Base-by-base conservation (phyloP, 192 early-diverging fungal genomes). In the Cladochytrium replicatum region DNA sequence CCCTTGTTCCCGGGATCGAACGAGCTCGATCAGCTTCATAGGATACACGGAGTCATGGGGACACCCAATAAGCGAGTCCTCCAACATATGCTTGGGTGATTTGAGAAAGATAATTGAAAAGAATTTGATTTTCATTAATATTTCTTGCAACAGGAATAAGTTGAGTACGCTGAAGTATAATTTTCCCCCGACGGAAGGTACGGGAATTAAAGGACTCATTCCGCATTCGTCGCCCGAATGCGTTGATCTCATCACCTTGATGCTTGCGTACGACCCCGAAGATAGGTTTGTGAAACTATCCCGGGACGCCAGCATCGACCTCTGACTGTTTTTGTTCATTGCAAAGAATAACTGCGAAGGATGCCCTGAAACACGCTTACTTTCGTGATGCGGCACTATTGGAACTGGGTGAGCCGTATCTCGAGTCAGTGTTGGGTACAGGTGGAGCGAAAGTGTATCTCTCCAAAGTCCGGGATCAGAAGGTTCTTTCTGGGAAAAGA, bases 1-100 rank as follows among this genome's bases (percentile, higher is more conserved):
- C 78, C 78, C 31, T 58, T 80, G 23, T 80, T 80, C 43, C 78
- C 78, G 5, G 78, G 78, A 22, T 43, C 63, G 6, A 76, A 80
- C 48, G 78, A 80, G 54, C 47, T 80, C 32, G 78, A 80, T 41
- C 75, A 79, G 49, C 59, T 80, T 40, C 73, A 76, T 62, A 9
- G 71, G 30, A 80, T 80, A 17, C 78, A 80, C 53, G 64, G 43
- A 29, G 68, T 80, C 11, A 25, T 80, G 43, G 78, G 78, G 23
- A 77, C 78, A 29, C 78, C 78, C n/a, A 52, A 43, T 15, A 46
- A 45, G 44, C 68, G 73, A 48, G 15, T 74, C n/a, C 38, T 77
- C 46, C 69, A 60, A 46, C 46, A 74, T 19, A 73, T 77, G 64
- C 55, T 72, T 0, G 74, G 74, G 74, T 77, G 46, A 32, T 50